Base-by-base conservation (phyloP, 129 eudicot genomes). In the Tagetes patula region DNA sequence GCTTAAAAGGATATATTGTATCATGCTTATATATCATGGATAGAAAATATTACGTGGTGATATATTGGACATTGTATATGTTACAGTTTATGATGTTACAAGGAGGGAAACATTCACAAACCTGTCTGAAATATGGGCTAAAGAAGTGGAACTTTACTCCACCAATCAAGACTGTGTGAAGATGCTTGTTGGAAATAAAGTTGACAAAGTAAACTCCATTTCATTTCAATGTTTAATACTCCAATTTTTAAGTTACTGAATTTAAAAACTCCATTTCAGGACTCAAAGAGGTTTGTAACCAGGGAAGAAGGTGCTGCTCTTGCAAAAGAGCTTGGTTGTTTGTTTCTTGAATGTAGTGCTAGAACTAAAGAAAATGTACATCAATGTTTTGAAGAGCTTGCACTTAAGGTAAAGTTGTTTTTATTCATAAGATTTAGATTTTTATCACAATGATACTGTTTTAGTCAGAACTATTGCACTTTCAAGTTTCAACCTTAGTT, bases 161-260 rank as follows among this genome's bases (percentile, higher is more conserved):
- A 89, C 95, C 31, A 87, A 89, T 81, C 90, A 84, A 77, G 91
- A 89, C 74, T 93, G 98, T 69, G 77, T 93, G 74, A 93, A 93
- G 89, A 87, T 93, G 98, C 98, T 93, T 70, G 96, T 93, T 20
- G 98, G 96, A 43, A 93, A 93, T 81, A 93, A 93, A 90, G 95
- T 93, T 59, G 98, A 93, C 76, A 85, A 77, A 80, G 98, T 89
- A 84, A 85, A 74, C 83, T 47, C 45, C 63, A 30, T 52, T 68
- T 37, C 3, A 20, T 50, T 42, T 31, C 32, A 42, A 34, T 84
- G 62, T 66, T 14, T 72, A 3, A 64, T 65, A 48, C 36, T 7
- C 53, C 36, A 38, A 56, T 43, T 2, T 42, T 43, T 70, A 52
- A 50, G 0, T 58, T 37, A 1, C 6, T 4, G 46, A 69, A 53